These are phyloP conservation scores for Kregervanrija delftensis DNA, from an alignment of 805 yeast genomes.

Conservation along the genomic window DNA sequence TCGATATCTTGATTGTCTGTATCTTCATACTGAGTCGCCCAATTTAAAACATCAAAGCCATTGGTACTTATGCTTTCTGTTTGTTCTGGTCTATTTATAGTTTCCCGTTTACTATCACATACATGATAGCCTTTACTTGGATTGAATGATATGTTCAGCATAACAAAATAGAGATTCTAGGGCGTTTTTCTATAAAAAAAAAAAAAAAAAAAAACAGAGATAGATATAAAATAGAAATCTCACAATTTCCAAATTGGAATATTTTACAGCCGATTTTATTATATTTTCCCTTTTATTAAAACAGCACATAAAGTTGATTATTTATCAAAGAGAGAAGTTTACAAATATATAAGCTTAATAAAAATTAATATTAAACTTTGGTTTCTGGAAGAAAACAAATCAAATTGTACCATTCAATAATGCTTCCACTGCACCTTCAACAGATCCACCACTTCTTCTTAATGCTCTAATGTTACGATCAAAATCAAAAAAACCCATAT, in stretches of 20 bases:
- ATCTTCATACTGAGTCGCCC: constrained; percentile 19
- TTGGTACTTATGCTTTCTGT: constrained; percentile 18
- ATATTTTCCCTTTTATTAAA: too few species aligned
- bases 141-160: constrained; percentile 7
- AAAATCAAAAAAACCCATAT: constrained; percentile 85
- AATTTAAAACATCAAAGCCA: constrained; percentile 39
- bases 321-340: too few species aligned
- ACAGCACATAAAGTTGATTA: too few species aligned
- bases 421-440: constrained; percentile 93
- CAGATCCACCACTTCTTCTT: constrained; percentile 94
- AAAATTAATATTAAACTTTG: too few species aligned
- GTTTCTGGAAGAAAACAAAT: not conserved
- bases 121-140: constrained; percentile 19
- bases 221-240: too few species aligned
- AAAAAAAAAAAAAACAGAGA: too few species aligned
- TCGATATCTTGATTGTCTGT: not conserved
- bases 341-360: too few species aligned
- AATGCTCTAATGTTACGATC: constrained; percentile 88
- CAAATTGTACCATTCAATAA: constrained; percentile 57
- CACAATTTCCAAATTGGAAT: too few species aligned
- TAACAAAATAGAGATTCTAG: too few species aligned
- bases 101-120: constrained; percentile 9
- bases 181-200: too few species aligned
- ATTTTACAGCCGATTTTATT: too few species aligned
- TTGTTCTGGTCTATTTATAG: constrained; percentile 8